These are phyloP conservation scores for Wickerhamomyces rabaulensis DNA, from an alignment of 805 yeast genomes.

Conservation along the genomic window DNA sequence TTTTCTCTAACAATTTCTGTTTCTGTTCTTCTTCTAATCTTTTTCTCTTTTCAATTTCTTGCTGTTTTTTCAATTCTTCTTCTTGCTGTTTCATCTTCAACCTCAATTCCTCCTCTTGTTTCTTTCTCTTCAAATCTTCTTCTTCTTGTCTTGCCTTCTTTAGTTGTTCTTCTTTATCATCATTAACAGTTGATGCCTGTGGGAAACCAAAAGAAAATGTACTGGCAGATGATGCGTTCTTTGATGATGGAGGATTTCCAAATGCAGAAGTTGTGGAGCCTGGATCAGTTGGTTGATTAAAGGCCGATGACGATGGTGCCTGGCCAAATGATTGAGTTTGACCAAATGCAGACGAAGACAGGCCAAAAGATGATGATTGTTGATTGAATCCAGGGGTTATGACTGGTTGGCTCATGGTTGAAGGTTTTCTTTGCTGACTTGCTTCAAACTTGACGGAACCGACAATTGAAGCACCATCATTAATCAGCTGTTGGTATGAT, in stretches of 20 bases:
- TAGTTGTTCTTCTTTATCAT: constrained; percentile 1
- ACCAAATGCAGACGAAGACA: background rate
- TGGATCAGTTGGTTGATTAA: background rate
- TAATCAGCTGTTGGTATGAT: constrained; percentile 30
- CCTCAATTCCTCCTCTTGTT: constrained; percentile 6
- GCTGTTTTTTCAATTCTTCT: constrained; percentile 4
- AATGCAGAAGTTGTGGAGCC: background rate
- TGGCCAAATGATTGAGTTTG: background rate
- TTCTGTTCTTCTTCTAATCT: constrained; percentile 11
- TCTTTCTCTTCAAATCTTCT: constrained; percentile 3
- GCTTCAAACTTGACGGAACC: constrained; percentile 1
- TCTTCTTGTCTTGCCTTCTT: constrained; percentile 5
- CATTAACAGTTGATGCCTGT: background rate
- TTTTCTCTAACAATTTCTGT: constrained; percentile 11
- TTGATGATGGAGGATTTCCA: background rate
- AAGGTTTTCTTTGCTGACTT: background rate
- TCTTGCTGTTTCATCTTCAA: constrained; percentile 5
- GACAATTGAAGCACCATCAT: constrained; percentile 10
- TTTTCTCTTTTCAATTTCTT: constrained; percentile 7
- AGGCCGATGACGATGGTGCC: background rate
- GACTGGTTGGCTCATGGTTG: background rate
- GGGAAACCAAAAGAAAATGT: background rate
- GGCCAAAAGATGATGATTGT: background rate
- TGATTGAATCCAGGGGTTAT: background rate
- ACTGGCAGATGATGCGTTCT: background rate